Percentiles rank a stretch among this genome's conserved stretches.
These are phyloP conservation scores for Coelastrella sp. DNA, from an alignment of 139 green algal species.

Conservation along the genomic window DNA sequence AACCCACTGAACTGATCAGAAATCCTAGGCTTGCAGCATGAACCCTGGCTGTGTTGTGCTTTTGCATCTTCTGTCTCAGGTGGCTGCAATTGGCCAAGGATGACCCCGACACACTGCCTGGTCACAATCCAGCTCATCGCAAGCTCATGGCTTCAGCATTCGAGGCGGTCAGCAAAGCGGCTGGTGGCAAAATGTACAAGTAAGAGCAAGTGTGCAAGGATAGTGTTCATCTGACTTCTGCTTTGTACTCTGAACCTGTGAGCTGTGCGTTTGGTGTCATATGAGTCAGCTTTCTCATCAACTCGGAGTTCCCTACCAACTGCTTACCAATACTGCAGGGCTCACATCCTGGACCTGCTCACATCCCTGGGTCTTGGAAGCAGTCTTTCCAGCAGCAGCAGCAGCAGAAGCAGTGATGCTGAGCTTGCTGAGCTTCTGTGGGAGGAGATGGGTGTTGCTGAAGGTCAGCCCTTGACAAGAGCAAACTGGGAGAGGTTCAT, in stretches of 20 bases:
- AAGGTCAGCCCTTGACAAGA: slow-evolving; percentile 38
- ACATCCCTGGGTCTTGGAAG: slow-evolving; percentile 25
- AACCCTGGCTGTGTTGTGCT: not conserved
- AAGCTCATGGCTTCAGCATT: slow-evolving; percentile 58
- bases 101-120: slow-evolving; percentile 77
- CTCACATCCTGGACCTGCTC: slow-evolving; percentile 49
- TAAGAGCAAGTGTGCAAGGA: slow-evolving; percentile 1
- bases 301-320: too few relatives aligned
- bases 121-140: slow-evolving; percentile 50
- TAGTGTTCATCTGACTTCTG: not conserved
- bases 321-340: not conserved
- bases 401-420: slow-evolving; percentile 23
- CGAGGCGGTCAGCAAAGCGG: slow-evolving; percentile 53
- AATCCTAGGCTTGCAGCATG: too few relatives aligned
- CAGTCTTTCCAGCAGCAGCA: not conserved
- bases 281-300: too few relatives aligned
- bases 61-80: not conserved
- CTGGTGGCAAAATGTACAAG: slow-evolving; percentile 51
- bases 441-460: slow-evolving; percentile 65
- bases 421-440: slow-evolving; percentile 56
- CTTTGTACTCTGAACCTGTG: slow-evolving; percentile 2
- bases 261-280: too few relatives aligned
- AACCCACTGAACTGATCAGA: too few relatives aligned
- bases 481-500: slow-evolving; percentile 74
- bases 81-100: slow-evolving; percentile 75